Evolutionary conservation across 306 rosid species (phyloP), one percentile per base, ranked within the genome.

Genomic region (Malus sieversii): DNA sequence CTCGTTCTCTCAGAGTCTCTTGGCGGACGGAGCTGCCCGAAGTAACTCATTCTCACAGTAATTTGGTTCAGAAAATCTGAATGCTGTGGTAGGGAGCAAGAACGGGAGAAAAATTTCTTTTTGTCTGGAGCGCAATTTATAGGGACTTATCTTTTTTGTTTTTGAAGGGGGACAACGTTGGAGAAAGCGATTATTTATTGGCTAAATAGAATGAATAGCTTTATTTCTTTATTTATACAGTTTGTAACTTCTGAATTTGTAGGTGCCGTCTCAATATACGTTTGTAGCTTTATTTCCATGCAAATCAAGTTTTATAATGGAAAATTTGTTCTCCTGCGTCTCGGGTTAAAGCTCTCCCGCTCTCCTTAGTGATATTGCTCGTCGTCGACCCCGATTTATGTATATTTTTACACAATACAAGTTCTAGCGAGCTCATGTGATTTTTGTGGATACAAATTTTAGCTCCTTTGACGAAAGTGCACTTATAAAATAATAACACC

Each of bases 131-230:
- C 72, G 75, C 80, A 75, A 74, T 79, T 81, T 75, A 22, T 73
- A 84, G 87, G 80, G 77, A 83, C 77, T 74, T 77, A 79, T 90
- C 74, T 85, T 44, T 74, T 78, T 67, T 88, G 71, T 85, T 55
- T 74, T 82, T 67, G 52, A 65, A 27, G 71, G 57, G 67, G 78
- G 38, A 45, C 74, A 78, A 70, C 71, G 48, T 82, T 86, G 90
- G 88, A 74, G 81, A 83, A 77, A 75, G 77, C 73, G 82, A 48
- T 73, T 85, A 13, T 59, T 81, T 78, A 86, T 83, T 68, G 87
- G 84, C 91, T 85, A 77, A 70, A 72, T 82, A 83, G 88, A 85
- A 83, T 82, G 84, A 66, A 81, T 86, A 88, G 90, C 80, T 81
- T 84, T 79, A 82, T 79, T 87, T 87, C 84, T 82, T 87, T 85